Conservation (phyloP, 2,329 filamentous ascomycete genomes). For the Penicillium crustosum region DNA sequence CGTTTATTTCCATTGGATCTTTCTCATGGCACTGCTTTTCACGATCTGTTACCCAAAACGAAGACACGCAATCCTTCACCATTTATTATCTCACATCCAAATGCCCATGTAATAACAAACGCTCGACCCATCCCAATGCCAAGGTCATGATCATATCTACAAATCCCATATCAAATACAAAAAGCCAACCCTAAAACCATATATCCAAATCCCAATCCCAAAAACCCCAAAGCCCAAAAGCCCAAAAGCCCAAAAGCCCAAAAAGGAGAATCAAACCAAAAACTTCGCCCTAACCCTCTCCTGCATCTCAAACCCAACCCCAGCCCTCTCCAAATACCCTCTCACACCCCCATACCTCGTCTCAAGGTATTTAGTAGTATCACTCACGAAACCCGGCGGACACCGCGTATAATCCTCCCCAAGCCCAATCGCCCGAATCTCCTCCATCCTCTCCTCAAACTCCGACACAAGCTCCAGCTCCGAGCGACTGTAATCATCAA, state of each 20-base stretch:
- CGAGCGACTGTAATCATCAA: slow-evolving; percentile 70
- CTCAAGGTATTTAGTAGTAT: slow-evolving; percentile 59
- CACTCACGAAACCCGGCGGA: slow-evolving; percentile 62
- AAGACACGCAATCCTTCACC: neutral
- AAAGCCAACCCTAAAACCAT: neutral
- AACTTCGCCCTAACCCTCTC: slow-evolving; percentile 33
- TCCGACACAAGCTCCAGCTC: slow-evolving; percentile 61
- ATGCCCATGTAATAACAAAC: neutral
- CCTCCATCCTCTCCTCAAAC: slow-evolving; percentile 61
- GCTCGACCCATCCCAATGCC: slow-evolving; percentile 5
- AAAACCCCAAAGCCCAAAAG: too few species aligned
- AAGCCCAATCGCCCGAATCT: slow-evolving; percentile 70
- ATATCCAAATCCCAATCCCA: slow-evolving; percentile 1
- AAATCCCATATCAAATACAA: slow-evolving; percentile 13
- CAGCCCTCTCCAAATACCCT: slow-evolving; percentile 64
- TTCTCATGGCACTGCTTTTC: neutral
- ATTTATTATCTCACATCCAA: slow-evolving; percentile 1
- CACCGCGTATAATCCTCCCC: slow-evolving; percentile 71
- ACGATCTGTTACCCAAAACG: neutral
- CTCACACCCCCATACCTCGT: slow-evolving; percentile 65
- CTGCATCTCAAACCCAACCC: slow-evolving; percentile 53
- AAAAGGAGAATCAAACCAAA: slow-evolving; percentile 19
- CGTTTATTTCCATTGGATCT: neutral
- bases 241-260: neutral
- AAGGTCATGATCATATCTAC: slow-evolving; percentile 17